Base-by-base conservation (phyloP, 2,329 filamentous ascomycete species). In the Aspergillus ustus region DNA sequence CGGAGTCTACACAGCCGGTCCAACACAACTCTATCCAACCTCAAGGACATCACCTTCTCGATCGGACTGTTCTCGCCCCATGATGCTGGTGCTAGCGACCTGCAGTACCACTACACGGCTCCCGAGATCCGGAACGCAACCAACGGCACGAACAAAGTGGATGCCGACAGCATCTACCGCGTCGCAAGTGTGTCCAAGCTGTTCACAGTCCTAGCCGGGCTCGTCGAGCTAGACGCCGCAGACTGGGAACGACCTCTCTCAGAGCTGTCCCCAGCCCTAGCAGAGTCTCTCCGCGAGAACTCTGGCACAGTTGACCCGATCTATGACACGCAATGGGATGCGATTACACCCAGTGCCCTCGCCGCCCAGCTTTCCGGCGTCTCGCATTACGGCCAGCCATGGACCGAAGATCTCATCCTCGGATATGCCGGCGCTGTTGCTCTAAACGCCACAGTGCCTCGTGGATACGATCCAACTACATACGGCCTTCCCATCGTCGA, bases 331-430 rank as follows among this genome's bases (percentile, higher is more conserved):
- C 69, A 77, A 46, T 85, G 82, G 82, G 76, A 83, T 40, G 77
- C 81, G 9, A 71, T 85, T 34, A 84, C 82, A 0, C 69, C 83
- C 5, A 75, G 75, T 4, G 75, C 80, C 20, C 69, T 85, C 8
- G 79, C 81, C 1, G 77, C 74, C 2, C 82, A 84, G 46, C 72
- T 84, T 11, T 77, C 77, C 17, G 83, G 83, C 0, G 69, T 83
- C 51, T 66, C 72, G 19, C 25, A 73, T 69, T 0, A 56, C 17
- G 63, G 60, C 7, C 40, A 37, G 25, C 46, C 48, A 7, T 56
- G 52, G 52, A 40, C 28, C n/a, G 20, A 7, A 11, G 59, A 56
- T n/a, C 11, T 48, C 8, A 7, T 50, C 31, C 29, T 17, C 9
- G 19, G 53, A 3, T 29, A 56, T 15, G 17, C 22, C 8, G 4